Evolutionary conservation across 768 basidiomycete species (phyloP).

Genomic region (Pulveroboletus sp.): DNA sequence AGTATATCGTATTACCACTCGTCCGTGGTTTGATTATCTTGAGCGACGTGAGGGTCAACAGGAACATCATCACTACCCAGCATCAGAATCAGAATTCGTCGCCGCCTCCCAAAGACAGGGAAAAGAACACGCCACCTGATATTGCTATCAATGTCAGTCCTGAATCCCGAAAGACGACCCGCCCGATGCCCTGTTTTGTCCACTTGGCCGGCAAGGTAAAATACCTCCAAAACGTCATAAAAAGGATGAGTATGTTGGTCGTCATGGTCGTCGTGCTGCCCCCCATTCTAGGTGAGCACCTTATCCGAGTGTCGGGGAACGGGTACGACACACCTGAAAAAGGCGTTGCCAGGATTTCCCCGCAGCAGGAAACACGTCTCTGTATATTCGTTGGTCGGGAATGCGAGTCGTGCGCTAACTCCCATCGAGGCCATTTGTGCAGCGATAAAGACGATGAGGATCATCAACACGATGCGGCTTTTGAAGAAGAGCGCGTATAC

Average conservation of each 20-base stretch:
- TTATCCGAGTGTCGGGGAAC: background rate
- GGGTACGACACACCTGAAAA: conserved; percentile 12
- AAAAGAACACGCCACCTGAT: background rate
- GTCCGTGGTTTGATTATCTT: conserved; percentile 4
- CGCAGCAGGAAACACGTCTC: conserved; percentile 13
- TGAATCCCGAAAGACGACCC: conserved; percentile 15
- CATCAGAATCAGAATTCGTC: background rate
- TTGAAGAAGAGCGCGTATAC: conserved; percentile 19
- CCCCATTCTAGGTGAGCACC: background rate
- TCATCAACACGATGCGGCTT: conserved; percentile 1
- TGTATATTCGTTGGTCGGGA: conserved; percentile 7
- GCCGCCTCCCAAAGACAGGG: too few species aligned
- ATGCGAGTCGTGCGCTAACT: conserved; percentile 8
- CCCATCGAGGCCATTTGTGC: conserved; percentile 18
- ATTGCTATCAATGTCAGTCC: conserved; percentile 3
- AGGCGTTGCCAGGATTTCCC: conserved; percentile 10
- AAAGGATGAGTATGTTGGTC: conserved; percentile 6
- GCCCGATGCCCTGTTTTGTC: conserved; percentile 1
- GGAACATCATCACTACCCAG: conserved; percentile 11
- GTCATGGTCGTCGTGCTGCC: conserved; percentile 18
- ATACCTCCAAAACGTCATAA: conserved; percentile 16
- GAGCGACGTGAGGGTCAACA: conserved; percentile 14
- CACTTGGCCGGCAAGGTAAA: conserved; percentile 8
- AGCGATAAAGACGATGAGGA: conserved; percentile 4
- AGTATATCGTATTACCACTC: conserved; percentile 17